Base-by-base conservation (phyloP, 306 rosid genomes). In the Pachyrhizus erosus region DNA sequence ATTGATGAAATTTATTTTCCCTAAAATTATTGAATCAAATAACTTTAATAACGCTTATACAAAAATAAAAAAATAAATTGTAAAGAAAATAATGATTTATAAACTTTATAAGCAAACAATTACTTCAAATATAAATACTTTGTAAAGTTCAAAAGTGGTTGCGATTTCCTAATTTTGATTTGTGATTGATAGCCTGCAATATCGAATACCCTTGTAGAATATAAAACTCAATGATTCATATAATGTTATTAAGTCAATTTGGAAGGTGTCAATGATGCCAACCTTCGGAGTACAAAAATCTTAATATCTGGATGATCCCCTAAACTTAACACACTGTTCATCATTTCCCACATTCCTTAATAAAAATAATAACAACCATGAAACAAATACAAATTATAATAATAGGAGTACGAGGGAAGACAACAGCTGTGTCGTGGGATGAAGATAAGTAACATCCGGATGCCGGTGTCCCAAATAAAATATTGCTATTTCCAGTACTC, bases 391-490 rank as follows among this genome's bases (percentile, higher is more conserved):
- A 49, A 73, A 2, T 69, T 17, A 64, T 20, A 75, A 76, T 67
- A 26, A 45, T n/a, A n/a, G n/a, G n/a, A n/a, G n/a, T 9, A 57
- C 0, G 12, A 29, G 17, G n/a, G 43, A 83, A 61, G 79, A 83
- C 75, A 70, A 60, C 45, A 70, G 37, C 18, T 83, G 54, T 76
- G 48, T 70, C 68, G 77, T 46, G 71, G 69, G 82, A 77, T 77
- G 82, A 54, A 70, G 82, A 83, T 79, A 83, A 77, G 29, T 27
- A 75, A 68, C 86, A 77, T 70, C 82, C 76, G 45, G 82, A 73
- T 70, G 82, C 27, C 66, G 73, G 65, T 70, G 73, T 55, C 70
- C 46, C 82, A 77, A 70, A 76, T 77, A 76, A 73, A 46, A n/a
- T 58, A 76, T 21, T 43, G n/a, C 12, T 39, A 69, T 83, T 66